Conservation (phyloP, 2,329 filamentous ascomycete genomes). For the Stenocarpella maydis region DNA sequence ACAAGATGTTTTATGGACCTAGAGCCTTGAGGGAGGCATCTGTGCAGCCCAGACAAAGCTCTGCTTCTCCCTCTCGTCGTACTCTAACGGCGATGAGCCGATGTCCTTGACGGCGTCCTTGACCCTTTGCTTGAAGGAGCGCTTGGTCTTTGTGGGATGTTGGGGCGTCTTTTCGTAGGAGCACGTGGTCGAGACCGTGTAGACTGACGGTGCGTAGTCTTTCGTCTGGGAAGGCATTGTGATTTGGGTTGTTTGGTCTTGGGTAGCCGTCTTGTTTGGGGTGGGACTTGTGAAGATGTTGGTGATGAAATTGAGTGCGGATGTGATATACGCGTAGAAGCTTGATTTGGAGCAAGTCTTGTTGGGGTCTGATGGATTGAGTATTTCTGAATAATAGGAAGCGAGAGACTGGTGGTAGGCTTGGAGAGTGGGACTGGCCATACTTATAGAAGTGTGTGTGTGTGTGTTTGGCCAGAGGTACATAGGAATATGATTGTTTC, state of each 20-base stretch:
- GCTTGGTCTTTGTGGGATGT: conserved; percentile 25
- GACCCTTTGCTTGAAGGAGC: conserved; percentile 30
- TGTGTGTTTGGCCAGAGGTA: not conserved
- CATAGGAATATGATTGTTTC: not conserved
- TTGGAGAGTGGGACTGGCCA: not conserved
- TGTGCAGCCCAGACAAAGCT: conserved; percentile 16
- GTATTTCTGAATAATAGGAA: conserved; percentile 4
- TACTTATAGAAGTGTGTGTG: conserved; percentile 27
- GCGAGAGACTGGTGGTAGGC: not conserved
- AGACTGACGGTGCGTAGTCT: conserved; percentile 43
- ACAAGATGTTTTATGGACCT: not conserved
- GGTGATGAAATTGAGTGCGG: not conserved
- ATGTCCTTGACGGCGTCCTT: conserved; percentile 35
- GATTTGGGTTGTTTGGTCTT: not conserved
- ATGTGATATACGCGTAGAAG: not conserved
- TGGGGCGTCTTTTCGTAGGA: conserved; percentile 43
- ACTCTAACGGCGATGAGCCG: conserved; percentile 33
- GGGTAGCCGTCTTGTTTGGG: not conserved
- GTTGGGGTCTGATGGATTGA: not conserved
- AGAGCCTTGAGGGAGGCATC: conserved; percentile 29
- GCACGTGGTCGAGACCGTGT: conserved; percentile 45
- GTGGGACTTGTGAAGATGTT: not conserved
- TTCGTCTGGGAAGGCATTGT: conserved; percentile 39
- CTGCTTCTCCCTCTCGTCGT: conserved; percentile 26
- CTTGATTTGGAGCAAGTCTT: not conserved